These are phyloP conservation scores for Tolypocladium amazonense DNA, from an alignment of 2,329 filamentous ascomycete genomes.

Conservation along the genomic window DNA sequence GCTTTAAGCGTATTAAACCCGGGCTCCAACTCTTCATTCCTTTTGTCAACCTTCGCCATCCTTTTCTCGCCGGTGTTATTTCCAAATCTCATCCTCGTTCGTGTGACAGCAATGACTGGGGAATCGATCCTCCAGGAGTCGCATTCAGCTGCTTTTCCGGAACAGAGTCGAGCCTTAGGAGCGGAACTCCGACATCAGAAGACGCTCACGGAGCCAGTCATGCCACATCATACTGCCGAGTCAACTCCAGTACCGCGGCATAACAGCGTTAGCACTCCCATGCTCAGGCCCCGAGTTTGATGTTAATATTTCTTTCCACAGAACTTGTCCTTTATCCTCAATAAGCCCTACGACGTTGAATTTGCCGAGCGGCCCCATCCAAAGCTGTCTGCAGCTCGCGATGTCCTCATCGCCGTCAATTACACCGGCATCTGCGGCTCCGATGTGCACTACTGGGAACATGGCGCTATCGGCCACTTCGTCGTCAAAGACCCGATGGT, in stretches of 20 bases:
- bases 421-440: conserved; percentile 86
- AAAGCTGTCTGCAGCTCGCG: conserved; percentile 52
- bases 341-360: conserved; percentile 60
- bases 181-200: not conserved
- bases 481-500: conserved; percentile 74
- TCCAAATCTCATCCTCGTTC: not conserved
- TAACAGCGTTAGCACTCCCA: not conserved
- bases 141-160: not conserved
- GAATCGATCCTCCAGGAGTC: not conserved
- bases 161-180: not conserved
- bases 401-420: conserved; percentile 72
- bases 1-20: not conserved
- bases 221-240: not conserved
- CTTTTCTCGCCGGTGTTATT: not conserved
- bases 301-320: conserved; percentile 18
- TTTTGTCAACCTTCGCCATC: not conserved
- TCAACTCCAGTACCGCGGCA: not conserved
- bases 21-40: not conserved
- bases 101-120: not conserved
- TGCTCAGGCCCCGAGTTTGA: not conserved
- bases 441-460: conserved; percentile 80
- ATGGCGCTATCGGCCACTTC: conserved; percentile 81
- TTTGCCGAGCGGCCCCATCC: conserved; percentile 71
- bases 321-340: conserved; percentile 80
- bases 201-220: not conserved